Evolutionary conservation across 2,329 filamentous ascomycete species (phyloP).

Genomic region (Didymella glomerata): DNA sequence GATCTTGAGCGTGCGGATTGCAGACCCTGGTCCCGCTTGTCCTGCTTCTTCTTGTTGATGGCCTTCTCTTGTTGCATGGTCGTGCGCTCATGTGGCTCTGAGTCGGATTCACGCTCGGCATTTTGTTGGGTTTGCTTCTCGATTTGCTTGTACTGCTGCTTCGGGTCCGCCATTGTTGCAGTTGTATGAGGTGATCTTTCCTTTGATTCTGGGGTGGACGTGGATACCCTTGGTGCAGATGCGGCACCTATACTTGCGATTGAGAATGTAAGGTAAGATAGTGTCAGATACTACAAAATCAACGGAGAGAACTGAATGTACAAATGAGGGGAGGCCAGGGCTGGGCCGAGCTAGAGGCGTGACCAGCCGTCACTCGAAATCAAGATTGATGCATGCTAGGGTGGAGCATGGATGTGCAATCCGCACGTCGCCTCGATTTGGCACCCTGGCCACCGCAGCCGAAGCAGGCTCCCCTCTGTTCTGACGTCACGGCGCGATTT

Average conservation of each 20-base stretch:
- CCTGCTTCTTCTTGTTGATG: conserved; percentile 52
- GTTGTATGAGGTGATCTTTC: conserved; percentile 6
- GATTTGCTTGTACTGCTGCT: conserved; percentile 11
- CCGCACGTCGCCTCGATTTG: conserved; percentile 23
- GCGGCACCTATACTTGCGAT: conserved; percentile 20
- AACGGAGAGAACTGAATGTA: conserved; percentile 20
- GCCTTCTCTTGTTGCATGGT: conserved; percentile 58
- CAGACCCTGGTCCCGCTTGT: conserved; percentile 48
- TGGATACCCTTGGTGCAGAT: conserved; percentile 13
- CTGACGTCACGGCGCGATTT: conserved; percentile 34
- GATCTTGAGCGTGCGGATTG: conserved; percentile 58
- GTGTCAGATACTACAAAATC: conserved; percentile 10
- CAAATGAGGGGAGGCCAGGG: conserved; percentile 21
- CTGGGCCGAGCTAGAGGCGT: conserved; percentile 23
- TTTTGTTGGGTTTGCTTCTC: conserved; percentile 11
- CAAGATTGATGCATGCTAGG: conserved; percentile 48
- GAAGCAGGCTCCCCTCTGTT: conserved; percentile 17
- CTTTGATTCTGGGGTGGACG: conserved; percentile 14
- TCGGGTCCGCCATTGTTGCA: conserved; percentile 42
- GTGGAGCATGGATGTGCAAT: conserved; percentile 31
- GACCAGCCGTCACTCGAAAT: conserved; percentile 40
- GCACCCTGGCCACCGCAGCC: conserved; percentile 14
- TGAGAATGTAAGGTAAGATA: conserved; percentile 4
- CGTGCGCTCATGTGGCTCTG: conserved; percentile 53
- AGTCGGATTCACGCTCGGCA: conserved; percentile 36